phyloP scores from a whole-genome alignment of 148 eudicot species.

The Selenicereus undatus region DNA sequence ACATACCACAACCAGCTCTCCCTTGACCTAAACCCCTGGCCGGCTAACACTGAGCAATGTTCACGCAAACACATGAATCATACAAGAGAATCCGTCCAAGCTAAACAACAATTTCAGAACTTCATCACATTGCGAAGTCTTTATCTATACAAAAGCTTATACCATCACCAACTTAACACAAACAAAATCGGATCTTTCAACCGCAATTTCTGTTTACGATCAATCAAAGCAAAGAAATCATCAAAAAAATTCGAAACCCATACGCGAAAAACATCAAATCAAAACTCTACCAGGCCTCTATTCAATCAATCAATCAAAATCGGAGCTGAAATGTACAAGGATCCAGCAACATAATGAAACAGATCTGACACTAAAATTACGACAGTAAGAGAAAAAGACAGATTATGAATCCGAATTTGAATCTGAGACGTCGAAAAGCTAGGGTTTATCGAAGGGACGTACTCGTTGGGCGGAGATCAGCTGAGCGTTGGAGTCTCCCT shows the following conservation, averaged over 20 bases:
- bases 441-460: slow-evolving; percentile 11
- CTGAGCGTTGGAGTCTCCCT: not conserved
- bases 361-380: not conserved
- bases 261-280: slow-evolving; percentile 2
- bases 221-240: not conserved
- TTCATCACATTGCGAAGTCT: not conserved
- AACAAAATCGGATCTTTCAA: not conserved
- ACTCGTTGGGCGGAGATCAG: slow-evolving; percentile 17
- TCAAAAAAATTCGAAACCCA: not conserved
- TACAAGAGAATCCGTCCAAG: not conserved
- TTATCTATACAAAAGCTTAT: not conserved
- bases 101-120: not conserved
- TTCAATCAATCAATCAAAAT: slow-evolving; percentile 1
- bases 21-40: not conserved
- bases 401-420: slow-evolving; percentile 14
- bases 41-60: not conserved
- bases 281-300: not conserved
- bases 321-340: not conserved
- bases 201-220: not conserved
- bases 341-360: not conserved
- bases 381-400: not conserved
- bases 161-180: not conserved
- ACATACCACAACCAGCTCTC: not conserved
- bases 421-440: not conserved
- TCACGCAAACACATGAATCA: not conserved